Evolutionary conservation across 139 green algal species (phyloP).

Genomic region (Ulvella scutata): DNA sequence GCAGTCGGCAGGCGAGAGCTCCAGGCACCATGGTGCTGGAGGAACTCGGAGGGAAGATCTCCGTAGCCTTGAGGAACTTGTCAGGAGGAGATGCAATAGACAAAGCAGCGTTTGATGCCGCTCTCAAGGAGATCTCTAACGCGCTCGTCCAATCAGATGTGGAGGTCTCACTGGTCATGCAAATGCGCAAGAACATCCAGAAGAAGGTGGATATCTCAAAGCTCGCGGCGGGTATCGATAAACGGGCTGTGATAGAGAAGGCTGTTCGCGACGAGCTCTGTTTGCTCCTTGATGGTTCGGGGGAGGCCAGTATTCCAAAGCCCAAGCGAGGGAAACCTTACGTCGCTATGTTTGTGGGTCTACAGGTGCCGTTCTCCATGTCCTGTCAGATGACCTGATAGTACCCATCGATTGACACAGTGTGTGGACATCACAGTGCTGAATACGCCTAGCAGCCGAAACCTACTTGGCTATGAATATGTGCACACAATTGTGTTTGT

Average conservation of each 20-base stretch:
- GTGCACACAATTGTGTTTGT: too few relatives aligned
- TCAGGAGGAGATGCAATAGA: slow-evolving; percentile 64
- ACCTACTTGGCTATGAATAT: too few relatives aligned
- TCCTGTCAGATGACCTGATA: background rate
- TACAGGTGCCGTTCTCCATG: slow-evolving; percentile 48
- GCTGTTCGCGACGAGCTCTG: slow-evolving; percentile 85
- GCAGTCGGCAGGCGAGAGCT: too few relatives aligned
- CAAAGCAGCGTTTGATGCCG: slow-evolving; percentile 74
- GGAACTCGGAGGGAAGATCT: slow-evolving; percentile 76
- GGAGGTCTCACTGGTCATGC: slow-evolving; percentile 64
- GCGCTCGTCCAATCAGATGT: slow-evolving; percentile 84
- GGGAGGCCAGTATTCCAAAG: slow-evolving; percentile 27
- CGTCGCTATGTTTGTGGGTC: slow-evolving; percentile 97
- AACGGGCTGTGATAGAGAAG: slow-evolving; percentile 83
- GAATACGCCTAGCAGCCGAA: too few relatives aligned
- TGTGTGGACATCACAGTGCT: too few relatives aligned
- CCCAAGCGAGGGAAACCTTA: slow-evolving; percentile 77
- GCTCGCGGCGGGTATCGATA: slow-evolving; percentile 81
- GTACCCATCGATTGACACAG: background rate
- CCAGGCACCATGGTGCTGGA: slow-evolving; percentile 77
- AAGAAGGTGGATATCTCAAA: slow-evolving; percentile 76
- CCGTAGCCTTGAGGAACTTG: slow-evolving; percentile 62
- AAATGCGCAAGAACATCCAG: slow-evolving; percentile 77
- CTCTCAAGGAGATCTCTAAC: slow-evolving; percentile 88
- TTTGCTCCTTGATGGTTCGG: slow-evolving; percentile 56